phyloP scores from a whole-genome alignment of 495 filamentous ascomycete species.

The Aspergillus steynii region DNA sequence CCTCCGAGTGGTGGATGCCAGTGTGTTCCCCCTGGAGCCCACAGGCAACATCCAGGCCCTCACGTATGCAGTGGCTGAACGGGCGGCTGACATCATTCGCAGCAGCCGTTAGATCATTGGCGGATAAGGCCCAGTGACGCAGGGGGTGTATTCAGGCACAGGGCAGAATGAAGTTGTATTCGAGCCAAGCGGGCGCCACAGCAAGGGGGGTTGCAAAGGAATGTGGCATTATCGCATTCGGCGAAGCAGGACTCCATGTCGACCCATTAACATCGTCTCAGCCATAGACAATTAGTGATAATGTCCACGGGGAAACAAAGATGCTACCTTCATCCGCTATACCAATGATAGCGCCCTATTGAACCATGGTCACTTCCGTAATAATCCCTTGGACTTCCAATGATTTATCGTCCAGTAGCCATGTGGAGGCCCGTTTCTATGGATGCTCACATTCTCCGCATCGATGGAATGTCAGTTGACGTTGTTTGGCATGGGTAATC shows the following conservation, averaged over 20 bases:
- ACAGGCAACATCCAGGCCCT: constrained; percentile 49
- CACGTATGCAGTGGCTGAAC: constrained; percentile 58
- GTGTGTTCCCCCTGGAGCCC: constrained; percentile 51
- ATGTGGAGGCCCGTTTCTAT: constrained; percentile 13
- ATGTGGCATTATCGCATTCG: constrained; percentile 15
- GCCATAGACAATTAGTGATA: neutral
- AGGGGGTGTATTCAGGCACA: neutral
- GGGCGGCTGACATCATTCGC: constrained; percentile 54
- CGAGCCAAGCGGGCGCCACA: no score
- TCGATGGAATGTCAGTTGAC: constrained; percentile 12
- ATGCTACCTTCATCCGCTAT: constrained; percentile 2
- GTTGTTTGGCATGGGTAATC: constrained; percentile 5
- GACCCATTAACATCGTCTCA: neutral
- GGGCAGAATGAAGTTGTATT: neutral
- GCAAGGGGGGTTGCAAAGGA: constrained; percentile 4
- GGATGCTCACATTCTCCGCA: constrained; percentile 10
- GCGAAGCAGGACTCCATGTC: neutral
- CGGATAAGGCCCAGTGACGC: neutral
- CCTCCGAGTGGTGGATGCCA: constrained; percentile 56
- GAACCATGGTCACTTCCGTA: neutral
- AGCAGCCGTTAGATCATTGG: neutral
- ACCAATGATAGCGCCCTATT: neutral
- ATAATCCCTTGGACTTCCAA: neutral
- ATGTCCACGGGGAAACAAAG: neutral
- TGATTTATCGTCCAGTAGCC: neutral